phyloP scores from a whole-genome alignment of 768 basidiomycete genomes.

The Auricularia sp. region DNA sequence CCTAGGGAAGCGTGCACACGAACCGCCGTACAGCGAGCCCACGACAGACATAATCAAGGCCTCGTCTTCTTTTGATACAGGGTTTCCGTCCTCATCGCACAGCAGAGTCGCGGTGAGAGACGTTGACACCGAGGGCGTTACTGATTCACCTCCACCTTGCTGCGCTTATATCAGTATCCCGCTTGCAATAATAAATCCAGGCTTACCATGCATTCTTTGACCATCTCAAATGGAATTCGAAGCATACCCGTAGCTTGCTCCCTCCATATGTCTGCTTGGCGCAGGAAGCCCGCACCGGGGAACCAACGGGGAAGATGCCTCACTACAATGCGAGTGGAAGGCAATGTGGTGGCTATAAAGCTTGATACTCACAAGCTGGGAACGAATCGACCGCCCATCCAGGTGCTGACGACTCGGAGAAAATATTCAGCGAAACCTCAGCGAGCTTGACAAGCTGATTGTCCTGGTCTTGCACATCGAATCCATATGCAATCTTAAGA shows the following conservation, averaged over 20 bases:
- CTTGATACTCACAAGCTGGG: not conserved
- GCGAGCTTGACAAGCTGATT: conserved; percentile 10
- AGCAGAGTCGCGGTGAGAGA: conserved; percentile 1
- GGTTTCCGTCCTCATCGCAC: not conserved
- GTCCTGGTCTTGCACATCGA: conserved; percentile 10
- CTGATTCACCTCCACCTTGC: not conserved
- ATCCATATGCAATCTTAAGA: conserved; percentile 17
- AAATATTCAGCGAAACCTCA: conserved; percentile 1
- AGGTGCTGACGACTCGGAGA: not conserved
- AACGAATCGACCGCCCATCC: conserved; percentile 5
- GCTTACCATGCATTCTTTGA: conserved; percentile 10
- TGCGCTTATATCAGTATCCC: not conserved
- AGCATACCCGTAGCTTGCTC: not conserved
- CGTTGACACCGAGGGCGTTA: not conserved
- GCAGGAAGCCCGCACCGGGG: conserved; percentile 16
- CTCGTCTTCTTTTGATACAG: not conserved
- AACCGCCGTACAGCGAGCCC: not conserved
- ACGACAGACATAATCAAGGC: not conserved
- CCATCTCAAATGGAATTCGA: conserved; percentile 8
- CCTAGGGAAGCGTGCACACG: not conserved
- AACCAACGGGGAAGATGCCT: conserved; percentile 16
- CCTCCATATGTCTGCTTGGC: conserved; percentile 9
- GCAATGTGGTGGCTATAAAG: too few relatives aligned
- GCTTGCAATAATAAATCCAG: not conserved
- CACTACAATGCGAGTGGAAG: conserved; percentile 8